These are phyloP conservation scores for Vitis riparia DNA, from an alignment of 164 flowering plant species.

Conservation along the genomic window DNA sequence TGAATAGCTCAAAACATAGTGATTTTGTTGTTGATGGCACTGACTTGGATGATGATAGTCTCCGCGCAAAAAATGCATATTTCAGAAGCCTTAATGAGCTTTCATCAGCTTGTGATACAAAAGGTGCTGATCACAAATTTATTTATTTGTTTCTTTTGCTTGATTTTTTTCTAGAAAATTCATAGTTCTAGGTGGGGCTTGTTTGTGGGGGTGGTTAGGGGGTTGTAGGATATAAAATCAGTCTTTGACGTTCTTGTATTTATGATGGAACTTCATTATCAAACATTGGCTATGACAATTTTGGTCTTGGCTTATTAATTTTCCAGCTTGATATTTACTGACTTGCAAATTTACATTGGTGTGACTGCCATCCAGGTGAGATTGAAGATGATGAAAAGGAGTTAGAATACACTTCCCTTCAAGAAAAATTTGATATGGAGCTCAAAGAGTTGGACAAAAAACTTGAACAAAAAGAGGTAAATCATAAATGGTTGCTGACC, in stretches of 20 bases:
- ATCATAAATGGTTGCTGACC: background rate
- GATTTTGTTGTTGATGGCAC: constrained; percentile 37
- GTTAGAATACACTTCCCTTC: constrained; percentile 79
- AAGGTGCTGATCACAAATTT: constrained; percentile 26
- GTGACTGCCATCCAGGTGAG: constrained; percentile 44
- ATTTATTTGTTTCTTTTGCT: background rate
- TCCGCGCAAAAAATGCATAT: constrained; percentile 30
- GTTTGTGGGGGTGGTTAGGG: too few relatives aligned
- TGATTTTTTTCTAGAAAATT: background rate
- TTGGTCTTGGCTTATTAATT: background rate
- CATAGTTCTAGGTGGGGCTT: too few relatives aligned
- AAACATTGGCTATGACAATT: background rate
- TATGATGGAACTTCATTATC: background rate
- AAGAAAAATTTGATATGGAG: constrained; percentile 80
- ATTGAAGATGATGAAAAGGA: constrained; percentile 73
- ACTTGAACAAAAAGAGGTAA: constrained; percentile 94
- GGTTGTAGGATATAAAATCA: too few relatives aligned
- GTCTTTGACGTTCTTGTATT: background rate
- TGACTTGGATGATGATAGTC: constrained; percentile 63
- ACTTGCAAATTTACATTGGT: background rate
- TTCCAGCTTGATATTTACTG: background rate
- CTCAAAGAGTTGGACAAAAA: constrained; percentile 82
- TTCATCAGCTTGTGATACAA: constrained; percentile 47
- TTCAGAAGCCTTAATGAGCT: constrained; percentile 32
- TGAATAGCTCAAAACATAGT: constrained; percentile 29